Base-by-base conservation (phyloP, 1,284 basidiomycete genomes). In the Cryptococcus sp. region DNA sequence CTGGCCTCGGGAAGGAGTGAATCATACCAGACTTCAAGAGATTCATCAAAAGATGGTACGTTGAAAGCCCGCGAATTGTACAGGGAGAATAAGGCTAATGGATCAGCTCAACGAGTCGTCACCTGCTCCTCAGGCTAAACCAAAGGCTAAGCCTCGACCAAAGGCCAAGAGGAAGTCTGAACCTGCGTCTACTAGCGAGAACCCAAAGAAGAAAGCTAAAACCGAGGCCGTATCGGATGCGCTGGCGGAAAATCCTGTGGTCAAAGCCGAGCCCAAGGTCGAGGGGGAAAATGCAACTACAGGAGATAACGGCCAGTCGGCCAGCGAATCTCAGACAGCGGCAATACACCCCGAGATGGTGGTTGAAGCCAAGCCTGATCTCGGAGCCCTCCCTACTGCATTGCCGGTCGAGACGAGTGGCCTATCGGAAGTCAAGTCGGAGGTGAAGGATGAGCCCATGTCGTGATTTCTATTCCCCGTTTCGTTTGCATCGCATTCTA, bases 1-100 rank as follows among this genome's bases (percentile, higher is more conserved):
- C 78, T 98, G 93, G 93, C 93, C 93, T 3, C 90, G 93, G 77
- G 90, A 93, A 76, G 73, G 74, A 16, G 91, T 94, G 59, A 91
- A 88, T 72, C 89, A 90, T 13, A 83, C 82, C 18, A 92, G 93
- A 73, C 78, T 94, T 40, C 88, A 92, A 74, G 89, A 91, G 66
- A 93, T 94, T 41, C 90, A 93, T 64, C 86, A 87, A 16, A 93
- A 93, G 77, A 89, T 94, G 84, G 87, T 90, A 85, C 69, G 60
- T 7, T 14, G 43, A 10, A n/a, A n/a, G n/a, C 7, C 36, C 11
- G 7, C 36, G 7, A 39, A 39, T 39, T 4, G 16, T 5, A 14
- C n/a, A 16, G 7, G 14, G 36, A n/a, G 36, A 16, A 25, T 40
- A 7, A 7, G 11, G 24, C 19, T 23, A 23, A n/a, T 49, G 24